Evolutionary conservation across 176 grass and related monocot genomes (phyloP), one percentile per base, ranked within the genome.

Genomic region (Oryza brachyantha): DNA sequence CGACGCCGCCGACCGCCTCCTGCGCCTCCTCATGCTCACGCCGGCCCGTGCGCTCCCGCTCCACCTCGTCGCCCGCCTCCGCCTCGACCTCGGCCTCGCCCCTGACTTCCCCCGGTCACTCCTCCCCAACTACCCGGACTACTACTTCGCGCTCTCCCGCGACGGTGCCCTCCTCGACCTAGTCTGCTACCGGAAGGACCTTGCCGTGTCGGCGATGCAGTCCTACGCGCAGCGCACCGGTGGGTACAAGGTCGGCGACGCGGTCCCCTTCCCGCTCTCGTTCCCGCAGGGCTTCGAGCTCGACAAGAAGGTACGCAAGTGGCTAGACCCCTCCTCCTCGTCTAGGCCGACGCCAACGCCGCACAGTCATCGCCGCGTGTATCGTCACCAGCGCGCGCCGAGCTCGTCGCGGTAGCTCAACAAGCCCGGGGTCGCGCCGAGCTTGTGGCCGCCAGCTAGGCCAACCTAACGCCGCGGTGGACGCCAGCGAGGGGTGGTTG

Each of bases 21-120:
- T 98, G 22, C 88, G 88, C 42, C 84, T 98, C 70, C 87, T 98
- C 73, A 98, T 98, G 94, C 76, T 97, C 35, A 65, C 91, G 0
- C 91, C 88, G 0, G 28, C 83, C 35, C 88, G 91, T 5, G 66
- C 86, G 24, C 84, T 97, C 26, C 91, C 88, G n/a, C 84, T 97
- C 50, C 55, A 68, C 58, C 77, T 97, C 68, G 61, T 97, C 16
- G 91, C 83, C 21, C 86, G 84, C 31, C 74, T 97, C 66, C 89
- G 86, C 32, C 84, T 93, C 84, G 89, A 97, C 81, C 79, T 97
- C 61, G 94, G 94, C 24, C 90, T 97, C 55, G 84, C 86, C 4
- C 62, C 67, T 28, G 94, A 97, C 66, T 97, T 92, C 78, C 82
- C 79, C 21, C 74, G 72, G 8, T 86, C 91, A 22, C 84, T 97